Conservation (phyloP, 2,329 filamentous ascomycete species). For the Trichophyton simii region DNA sequence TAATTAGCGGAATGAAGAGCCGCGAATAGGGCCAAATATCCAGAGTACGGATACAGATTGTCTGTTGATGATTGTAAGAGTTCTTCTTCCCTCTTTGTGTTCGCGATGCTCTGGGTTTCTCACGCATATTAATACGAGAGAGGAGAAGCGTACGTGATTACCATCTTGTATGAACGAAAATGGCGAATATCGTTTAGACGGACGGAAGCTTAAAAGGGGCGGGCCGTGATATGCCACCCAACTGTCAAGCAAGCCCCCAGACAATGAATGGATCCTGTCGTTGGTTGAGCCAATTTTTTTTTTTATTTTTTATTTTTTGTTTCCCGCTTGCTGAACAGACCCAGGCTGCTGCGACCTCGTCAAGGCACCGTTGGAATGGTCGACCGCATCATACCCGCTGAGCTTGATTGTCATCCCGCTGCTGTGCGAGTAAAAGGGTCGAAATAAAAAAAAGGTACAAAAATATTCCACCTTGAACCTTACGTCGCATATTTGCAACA, state of each 20-base stretch:
- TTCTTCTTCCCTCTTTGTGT: not conserved
- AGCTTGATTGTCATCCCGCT: conserved; percentile 1
- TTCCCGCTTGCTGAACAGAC: not conserved
- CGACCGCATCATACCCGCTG: not conserved
- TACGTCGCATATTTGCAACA: not conserved
- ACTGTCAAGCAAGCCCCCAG: not conserved
- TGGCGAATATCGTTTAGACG: not conserved
- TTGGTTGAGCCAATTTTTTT: not conserved
- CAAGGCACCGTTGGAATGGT: conserved; percentile 1
- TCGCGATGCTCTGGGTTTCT: not conserved
- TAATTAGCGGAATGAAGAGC: not conserved
- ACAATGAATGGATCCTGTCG: not conserved
- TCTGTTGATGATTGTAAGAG: not conserved
- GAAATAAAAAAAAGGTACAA: not conserved
- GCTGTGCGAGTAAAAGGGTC: not conserved
- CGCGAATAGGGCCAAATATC: not conserved
- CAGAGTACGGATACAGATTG: not conserved
- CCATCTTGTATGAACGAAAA: not conserved
- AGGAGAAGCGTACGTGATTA: not conserved
- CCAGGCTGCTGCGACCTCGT: not conserved
- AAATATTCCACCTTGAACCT: not conserved
- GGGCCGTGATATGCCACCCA: not conserved
- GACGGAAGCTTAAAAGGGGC: conserved; percentile 1
- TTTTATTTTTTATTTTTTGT: too few relatives aligned
- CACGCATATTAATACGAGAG: not conserved